phyloP scores from a whole-genome alignment of 441 rosid species.

The Corymbia calophylla region DNA sequence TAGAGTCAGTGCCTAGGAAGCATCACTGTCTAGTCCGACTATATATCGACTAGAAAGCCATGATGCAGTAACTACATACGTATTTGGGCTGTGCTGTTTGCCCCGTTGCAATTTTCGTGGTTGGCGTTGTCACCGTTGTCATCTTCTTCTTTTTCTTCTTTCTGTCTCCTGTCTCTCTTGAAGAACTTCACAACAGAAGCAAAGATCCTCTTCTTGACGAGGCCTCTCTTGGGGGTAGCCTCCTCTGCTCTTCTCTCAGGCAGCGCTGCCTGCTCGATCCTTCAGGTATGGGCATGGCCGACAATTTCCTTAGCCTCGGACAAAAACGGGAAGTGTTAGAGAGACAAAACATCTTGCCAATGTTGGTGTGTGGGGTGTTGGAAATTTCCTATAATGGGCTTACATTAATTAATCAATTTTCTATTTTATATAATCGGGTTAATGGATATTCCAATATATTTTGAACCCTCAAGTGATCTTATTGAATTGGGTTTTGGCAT shows the following conservation, averaged over 20 bases:
- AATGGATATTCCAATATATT: too few relatives aligned
- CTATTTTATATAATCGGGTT: too few relatives aligned
- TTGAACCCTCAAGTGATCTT: too few relatives aligned
- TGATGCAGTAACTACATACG: neutral
- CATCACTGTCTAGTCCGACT: neutral
- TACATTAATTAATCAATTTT: too few relatives aligned
- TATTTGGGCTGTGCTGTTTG: neutral
- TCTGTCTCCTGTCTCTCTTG: neutral
- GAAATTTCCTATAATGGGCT: too few relatives aligned
- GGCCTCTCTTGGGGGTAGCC: neutral
- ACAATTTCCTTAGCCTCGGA: neutral
- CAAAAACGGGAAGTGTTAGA: neutral
- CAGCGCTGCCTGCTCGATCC: neutral
- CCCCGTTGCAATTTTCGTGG: neutral
- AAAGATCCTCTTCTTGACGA: neutral
- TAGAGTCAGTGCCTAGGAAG: neutral
- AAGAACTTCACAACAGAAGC: neutral
- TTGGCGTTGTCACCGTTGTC: rapidly evolving
- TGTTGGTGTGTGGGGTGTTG: neutral
- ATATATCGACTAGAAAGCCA: neutral
- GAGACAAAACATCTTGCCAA: neutral
- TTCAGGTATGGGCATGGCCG: neutral
- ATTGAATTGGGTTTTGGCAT: too few relatives aligned
- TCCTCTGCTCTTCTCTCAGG: neutral
- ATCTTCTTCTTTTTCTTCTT: neutral